Evolutionary conservation across 345 rosid genomes (phyloP), one percentile per base, ranked within the genome.

Genomic region (Durio zibethinus): DNA sequence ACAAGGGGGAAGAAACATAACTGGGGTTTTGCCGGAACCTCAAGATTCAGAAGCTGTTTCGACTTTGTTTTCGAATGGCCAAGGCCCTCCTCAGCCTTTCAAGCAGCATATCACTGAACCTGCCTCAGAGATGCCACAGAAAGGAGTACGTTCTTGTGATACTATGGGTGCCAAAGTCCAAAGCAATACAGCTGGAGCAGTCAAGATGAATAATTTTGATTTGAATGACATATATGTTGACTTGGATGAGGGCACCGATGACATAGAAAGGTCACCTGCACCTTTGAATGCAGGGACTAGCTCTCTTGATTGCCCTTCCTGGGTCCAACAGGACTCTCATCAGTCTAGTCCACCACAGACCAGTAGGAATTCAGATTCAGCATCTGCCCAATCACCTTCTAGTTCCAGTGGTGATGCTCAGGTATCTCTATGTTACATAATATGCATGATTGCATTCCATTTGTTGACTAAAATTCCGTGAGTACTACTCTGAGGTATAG

Each of bases 271-370:
- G 82, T 93, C 90, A 10, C 89, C 94, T 33, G 83, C 82, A 79
- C 88, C 88, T 73, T 80, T 81, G 68, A 97, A 88, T 83, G 82
- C 79, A 59, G 90, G 86, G 42, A 84, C 88, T 64, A 85, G 90
- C 79, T 89, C 98, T 48, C 86, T 87, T 79, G 98, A 90, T 84
- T 92, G 88, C 80, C 94, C 97, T 79, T 87, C 94, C 20, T 97
- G 97, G 97, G 79, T 88, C 73, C 94, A 81, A 77, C 93, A 85
- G 63, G 91, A 88, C 73, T 92, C 93, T 56, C 97, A 87, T 79
- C 99, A 91, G 87, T 90, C 97, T 62, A 97, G 98, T 82, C 99
- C 99, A 71, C 99, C 97, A 45, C 99, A 89, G 84, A 91, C 93
- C 75, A 92, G 98, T 82, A 82, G 99, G 68, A 91, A 91, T 83